Conservation (phyloP, 1,284 basidiomycete species). For the Tausonia pullulans region DNA sequence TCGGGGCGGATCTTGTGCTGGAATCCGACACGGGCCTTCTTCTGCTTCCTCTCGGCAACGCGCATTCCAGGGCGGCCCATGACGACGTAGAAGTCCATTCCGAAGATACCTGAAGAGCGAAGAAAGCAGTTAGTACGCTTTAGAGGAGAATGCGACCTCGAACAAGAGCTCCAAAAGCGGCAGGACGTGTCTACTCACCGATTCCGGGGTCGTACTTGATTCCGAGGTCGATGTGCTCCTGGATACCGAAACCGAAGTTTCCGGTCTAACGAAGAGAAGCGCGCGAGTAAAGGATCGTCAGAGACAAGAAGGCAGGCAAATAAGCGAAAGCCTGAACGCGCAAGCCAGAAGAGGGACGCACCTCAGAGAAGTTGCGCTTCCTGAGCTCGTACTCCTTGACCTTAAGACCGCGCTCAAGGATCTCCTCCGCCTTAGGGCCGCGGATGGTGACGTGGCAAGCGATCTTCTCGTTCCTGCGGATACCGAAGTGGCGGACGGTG, state of each 20-base stretch:
- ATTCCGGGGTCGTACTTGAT: conserved; percentile 95
- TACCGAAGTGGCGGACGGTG: conserved; percentile 98
- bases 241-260: conserved; percentile 97
- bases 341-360: not conserved
- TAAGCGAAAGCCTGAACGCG: too few relatives aligned
- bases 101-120: conserved; percentile 51
- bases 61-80: conserved; percentile 95
- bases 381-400: conserved; percentile 99
- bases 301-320: too few relatives aligned
- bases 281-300: not conserved
- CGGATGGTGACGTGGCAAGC: conserved; percentile 99
- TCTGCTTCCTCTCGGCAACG: conserved; percentile 84
- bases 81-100: conserved; percentile 96
- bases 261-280: conserved; percentile 60
- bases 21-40: conserved; percentile 75
- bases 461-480: conserved; percentile 99
- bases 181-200: conserved; percentile 40
- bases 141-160: too few relatives aligned
- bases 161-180: too few relatives aligned
- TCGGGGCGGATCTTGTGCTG: conserved; percentile 82
- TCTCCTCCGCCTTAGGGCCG: conserved; percentile 98
- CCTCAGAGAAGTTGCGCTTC: conserved; percentile 26
- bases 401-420: conserved; percentile 96
- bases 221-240: conserved; percentile 98
- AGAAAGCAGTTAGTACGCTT: not conserved